These are phyloP conservation scores for Ramaria sp. DNA, from an alignment of 768 basidiomycete species.

Conservation along the genomic window DNA sequence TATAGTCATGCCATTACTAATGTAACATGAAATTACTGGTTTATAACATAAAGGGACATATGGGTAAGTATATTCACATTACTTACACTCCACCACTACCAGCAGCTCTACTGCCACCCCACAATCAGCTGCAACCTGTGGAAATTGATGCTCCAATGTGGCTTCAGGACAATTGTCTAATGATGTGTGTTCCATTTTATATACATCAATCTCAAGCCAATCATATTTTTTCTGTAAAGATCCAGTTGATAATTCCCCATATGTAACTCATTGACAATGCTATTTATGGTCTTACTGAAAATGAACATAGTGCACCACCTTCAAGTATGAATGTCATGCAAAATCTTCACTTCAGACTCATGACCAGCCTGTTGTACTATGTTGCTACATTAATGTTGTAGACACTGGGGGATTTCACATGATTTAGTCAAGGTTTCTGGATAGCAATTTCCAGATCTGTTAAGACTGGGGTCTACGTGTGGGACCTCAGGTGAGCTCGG, in stretches of 20 bases:
- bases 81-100: neutral
- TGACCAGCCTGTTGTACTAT: no score
- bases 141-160: neutral
- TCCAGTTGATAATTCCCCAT: neutral
- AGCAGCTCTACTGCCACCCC: neutral
- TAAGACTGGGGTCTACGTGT: no score
- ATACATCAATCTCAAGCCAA: neutral
- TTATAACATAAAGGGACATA: no score
- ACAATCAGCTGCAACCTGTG: neutral
- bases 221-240: neutral
- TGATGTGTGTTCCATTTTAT: neutral
- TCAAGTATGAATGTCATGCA: neutral
- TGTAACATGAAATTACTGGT: no score
- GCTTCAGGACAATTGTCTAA: neutral
- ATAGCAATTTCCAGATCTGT: no score
- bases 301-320: neutral
- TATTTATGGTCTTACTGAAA: neutral
- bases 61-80: no score
- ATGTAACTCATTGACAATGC: neutral
- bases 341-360: conserved; percentile 1
- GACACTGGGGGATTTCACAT: no score
- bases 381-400: no score
- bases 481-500: no score
- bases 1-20: no score
- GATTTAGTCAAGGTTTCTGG: no score